A percentile compares a stretch with the other conserved stretches of the same genome.
Evolutionary conservation across 345 rosid species (phyloP).

Genomic region (Euphorbia peplus): DNA sequence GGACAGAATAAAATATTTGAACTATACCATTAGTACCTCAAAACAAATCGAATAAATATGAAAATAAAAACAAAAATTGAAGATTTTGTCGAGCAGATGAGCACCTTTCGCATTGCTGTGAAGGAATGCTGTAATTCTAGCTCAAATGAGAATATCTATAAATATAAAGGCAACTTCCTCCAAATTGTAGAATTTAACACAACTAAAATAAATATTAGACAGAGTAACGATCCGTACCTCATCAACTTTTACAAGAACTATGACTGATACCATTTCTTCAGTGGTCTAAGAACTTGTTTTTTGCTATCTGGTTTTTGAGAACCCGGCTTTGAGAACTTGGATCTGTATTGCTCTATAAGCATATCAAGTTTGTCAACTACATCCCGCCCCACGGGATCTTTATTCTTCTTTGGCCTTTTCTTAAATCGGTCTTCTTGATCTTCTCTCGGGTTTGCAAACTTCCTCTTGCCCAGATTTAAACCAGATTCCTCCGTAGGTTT

Average conservation of each 20-base stretch:
- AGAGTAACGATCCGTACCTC: not conserved
- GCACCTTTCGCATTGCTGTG: not conserved
- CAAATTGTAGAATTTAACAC: not conserved
- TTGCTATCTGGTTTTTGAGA: conserved; percentile 40
- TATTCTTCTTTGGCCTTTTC: conserved; percentile 46
- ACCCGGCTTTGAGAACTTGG: conserved; percentile 58
- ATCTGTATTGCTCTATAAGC: conserved; percentile 61
- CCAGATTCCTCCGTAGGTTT: conserved; percentile 26
- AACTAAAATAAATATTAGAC: not conserved
- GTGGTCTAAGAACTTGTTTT: conserved; percentile 45
- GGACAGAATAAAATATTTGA: too few species aligned
- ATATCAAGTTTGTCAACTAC: conserved; percentile 60
- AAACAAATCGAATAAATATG: too few species aligned
- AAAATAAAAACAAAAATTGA: too few species aligned
- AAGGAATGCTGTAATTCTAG: too few species aligned
- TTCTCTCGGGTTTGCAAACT: conserved; percentile 27
- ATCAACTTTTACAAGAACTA: conserved; percentile 12
- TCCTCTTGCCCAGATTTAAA: conserved; percentile 37
- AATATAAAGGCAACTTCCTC: not conserved
- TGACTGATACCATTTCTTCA: conserved; percentile 62
- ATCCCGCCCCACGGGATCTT: conserved; percentile 45
- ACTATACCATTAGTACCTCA: not conserved
- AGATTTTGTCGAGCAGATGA: not conserved
- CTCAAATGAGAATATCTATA: not conserved
- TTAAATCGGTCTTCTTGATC: conserved; percentile 18